These are phyloP conservation scores for Neocucurbitaria cava DNA, from an alignment of 2,329 filamentous ascomycete genomes.

Conservation along the genomic window DNA sequence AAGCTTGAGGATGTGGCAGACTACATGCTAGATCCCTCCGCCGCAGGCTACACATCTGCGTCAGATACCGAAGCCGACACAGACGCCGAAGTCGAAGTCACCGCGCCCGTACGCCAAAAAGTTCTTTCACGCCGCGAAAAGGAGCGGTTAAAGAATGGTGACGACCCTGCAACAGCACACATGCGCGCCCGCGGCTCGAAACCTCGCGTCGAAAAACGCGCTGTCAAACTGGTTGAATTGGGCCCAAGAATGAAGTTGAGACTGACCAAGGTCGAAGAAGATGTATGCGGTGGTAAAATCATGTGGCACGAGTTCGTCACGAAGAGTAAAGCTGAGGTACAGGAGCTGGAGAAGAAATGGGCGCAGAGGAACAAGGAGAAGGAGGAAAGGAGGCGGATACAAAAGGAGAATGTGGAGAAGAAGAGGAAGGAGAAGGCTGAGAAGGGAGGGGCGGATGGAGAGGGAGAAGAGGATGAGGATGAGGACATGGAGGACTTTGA, in stretches of 20 bases:
- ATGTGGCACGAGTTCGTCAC: constrained; percentile 98
- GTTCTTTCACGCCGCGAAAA: constrained; percentile 65
- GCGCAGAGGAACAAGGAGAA: constrained; percentile 79
- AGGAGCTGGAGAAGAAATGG: constrained; percentile 83
- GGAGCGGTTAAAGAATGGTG: constrained; percentile 50
- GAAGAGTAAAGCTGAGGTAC: constrained; percentile 80
- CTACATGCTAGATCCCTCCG: constrained; percentile 82
- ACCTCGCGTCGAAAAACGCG: constrained; percentile 76
- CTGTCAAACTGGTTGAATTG: constrained; percentile 89
- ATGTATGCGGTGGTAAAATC: constrained; percentile 84
- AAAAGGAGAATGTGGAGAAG: constrained; percentile 88
- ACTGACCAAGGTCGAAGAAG: constrained; percentile 95
- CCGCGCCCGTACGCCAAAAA: constrained; percentile 65
- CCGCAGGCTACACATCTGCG: constrained; percentile 86
- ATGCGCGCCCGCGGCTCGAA: constrained; percentile 45
- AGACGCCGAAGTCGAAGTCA: constrained; percentile 91
- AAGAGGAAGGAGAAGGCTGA: constrained; percentile 70
- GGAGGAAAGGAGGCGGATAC: constrained; percentile 78
- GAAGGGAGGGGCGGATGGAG: constrained; percentile 52
- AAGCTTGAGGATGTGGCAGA: constrained; percentile 93
- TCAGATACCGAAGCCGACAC: constrained; percentile 94
- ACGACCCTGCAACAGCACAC: constrained; percentile 38
- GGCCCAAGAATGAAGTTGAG: constrained; percentile 89
- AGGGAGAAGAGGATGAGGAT: constrained; percentile 59
- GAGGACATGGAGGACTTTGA: constrained; percentile 57